Base-by-base conservation (phyloP, 2,329 filamentous ascomycete species). In the Clonostachys solani region DNA sequence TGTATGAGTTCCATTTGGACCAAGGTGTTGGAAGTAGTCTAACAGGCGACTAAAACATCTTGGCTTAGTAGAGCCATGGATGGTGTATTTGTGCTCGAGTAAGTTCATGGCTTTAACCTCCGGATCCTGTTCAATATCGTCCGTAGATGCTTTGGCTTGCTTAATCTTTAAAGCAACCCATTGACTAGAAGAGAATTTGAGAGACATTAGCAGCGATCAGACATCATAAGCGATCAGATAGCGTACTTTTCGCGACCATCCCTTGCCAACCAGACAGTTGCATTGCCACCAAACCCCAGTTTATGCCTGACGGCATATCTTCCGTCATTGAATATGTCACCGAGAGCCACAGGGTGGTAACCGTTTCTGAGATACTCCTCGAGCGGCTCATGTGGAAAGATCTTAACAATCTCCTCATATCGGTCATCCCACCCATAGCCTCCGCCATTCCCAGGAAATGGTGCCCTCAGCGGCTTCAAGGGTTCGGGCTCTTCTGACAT, bases 1-100 rank as follows among this genome's bases (percentile, higher is more conserved):
- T 12, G 52, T 52, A 33, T 67, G 64, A 2, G 33, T 51, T 5
- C 63, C 62, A 5, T 66, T 64, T 4, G 65, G 62, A 0, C 63
- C 64, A 1, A 45, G 10, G 37, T 61, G 60, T 2, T 57, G 46
- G 36, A 67, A 67, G 10, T 60, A 52, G n/a, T 50, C 49, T 1
- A 61, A 13, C 2, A 64, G 43, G 29, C 49, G 49, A 37, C 69
- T 61, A 12, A 71, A 36, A 57, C 72, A 53, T 35, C 49, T 29
- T 29, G 23, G 9, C 23, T 29, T 29, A 8, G 23, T 29, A 29
- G 23, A 10, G 3, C 9, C 23, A 9, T 29, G 23, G 23, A 10
- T 29, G 49, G 16, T 43, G 49, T 18, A 50, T 52, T 19, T 54
- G 48, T 42, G 41, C 46, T 47, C 55, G 54, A 44, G 56, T 49